Percentiles rank a stretch among this genome's conserved stretches.
These are phyloP conservation scores for Phytophthora sojae DNA, from an alignment of 352 stramenopile species.

Conservation along the genomic window DNA sequence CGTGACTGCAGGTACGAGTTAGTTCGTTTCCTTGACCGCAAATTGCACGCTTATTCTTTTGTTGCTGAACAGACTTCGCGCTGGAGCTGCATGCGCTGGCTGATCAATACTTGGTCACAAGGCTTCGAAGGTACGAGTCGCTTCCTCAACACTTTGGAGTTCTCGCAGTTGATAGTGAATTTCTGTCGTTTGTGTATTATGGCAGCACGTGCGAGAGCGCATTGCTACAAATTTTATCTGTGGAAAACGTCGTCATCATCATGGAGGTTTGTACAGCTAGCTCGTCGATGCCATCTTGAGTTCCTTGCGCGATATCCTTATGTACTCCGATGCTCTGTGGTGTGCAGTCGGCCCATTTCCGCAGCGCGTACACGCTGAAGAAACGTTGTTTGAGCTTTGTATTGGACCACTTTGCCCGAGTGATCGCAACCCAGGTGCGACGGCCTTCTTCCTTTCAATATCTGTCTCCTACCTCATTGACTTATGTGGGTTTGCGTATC, in stretches of 20 bases:
- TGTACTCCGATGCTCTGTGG: neutral
- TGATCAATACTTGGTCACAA: slow-evolving; percentile 88
- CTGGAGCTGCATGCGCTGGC: slow-evolving; percentile 83
- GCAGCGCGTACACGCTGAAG: slow-evolving; percentile 76
- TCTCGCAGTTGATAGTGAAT: neutral
- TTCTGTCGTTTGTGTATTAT: slow-evolving; percentile 1
- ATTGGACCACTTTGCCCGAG: slow-evolving; percentile 78
- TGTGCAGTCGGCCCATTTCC: slow-evolving; percentile 71
- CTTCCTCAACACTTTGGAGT: slow-evolving; percentile 1
- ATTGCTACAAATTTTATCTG: slow-evolving; percentile 72
- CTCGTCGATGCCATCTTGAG: neutral
- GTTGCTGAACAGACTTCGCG: slow-evolving; percentile 59
- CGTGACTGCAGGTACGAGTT: slow-evolving; percentile 48
- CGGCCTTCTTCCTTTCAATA: neutral
- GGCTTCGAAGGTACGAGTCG: slow-evolving; percentile 52
- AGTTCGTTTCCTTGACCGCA: neutral
- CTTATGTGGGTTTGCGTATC: neutral
- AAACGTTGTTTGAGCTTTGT: slow-evolving; percentile 85
- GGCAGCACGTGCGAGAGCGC: slow-evolving; percentile 75
- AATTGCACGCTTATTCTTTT: neutral
- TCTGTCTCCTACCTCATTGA: neutral
- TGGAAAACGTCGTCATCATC: slow-evolving; percentile 81
- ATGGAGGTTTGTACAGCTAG: slow-evolving; percentile 50
- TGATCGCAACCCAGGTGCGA: slow-evolving; percentile 74
- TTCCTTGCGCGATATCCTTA: neutral